phyloP scores from a whole-genome alignment of 73 alveolate species.

The Durusdinium trenchii region DNA sequence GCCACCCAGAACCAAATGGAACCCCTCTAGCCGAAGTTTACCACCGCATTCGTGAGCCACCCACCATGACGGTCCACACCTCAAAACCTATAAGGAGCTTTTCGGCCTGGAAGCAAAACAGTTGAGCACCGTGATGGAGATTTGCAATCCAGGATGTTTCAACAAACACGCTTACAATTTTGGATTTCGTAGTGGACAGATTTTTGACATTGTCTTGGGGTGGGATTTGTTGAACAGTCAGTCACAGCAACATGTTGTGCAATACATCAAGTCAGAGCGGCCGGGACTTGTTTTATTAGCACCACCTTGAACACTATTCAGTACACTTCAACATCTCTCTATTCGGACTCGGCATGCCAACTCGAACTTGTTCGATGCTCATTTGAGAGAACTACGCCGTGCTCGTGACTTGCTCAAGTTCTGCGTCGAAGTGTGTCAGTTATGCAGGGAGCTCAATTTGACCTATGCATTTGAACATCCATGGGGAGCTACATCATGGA shows the following conservation, averaged over 20 bases:
- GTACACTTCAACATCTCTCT: background rate
- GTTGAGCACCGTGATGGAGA: background rate
- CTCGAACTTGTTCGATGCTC: background rate
- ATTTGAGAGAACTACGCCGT: background rate
- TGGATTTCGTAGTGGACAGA: background rate
- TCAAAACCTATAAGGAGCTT: background rate
- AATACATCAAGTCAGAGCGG: background rate
- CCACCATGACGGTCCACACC: background rate
- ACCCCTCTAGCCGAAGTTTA: background rate
- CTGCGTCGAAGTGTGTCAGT: background rate
- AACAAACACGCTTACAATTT: background rate
- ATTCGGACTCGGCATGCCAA: background rate
- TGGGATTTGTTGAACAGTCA: background rate
- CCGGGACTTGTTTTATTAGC: background rate
- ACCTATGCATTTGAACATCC: constrained; percentile 15
- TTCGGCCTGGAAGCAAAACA: background rate
- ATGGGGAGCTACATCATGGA: constrained; percentile 26
- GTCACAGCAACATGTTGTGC: background rate
- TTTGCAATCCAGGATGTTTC: background rate
- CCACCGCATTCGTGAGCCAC: background rate
- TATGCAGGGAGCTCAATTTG: background rate
- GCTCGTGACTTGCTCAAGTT: background rate
- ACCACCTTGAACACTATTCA: background rate
- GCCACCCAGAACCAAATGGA: background rate
- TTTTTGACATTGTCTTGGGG: background rate